Evolutionary conservation across 2,329 filamentous ascomycete species (phyloP), one percentile per base, ranked within the genome.

Genomic region (Sporothrix brunneoviolacea): DNA sequence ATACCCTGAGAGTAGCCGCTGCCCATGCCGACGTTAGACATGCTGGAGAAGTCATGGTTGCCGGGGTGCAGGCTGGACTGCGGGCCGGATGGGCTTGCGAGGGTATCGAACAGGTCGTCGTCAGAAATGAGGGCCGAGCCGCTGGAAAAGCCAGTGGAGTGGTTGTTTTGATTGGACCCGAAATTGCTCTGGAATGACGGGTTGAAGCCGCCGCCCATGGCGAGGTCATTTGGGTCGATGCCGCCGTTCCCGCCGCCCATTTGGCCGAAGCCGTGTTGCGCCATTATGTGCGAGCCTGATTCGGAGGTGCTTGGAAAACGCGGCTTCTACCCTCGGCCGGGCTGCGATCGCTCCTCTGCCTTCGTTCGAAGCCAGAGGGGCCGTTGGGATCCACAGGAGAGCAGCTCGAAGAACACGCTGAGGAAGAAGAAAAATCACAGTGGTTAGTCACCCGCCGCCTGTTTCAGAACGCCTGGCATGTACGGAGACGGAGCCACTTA

Each of bases 161-260:
- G 73, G 62, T 79, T 84, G 61, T 67, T 73, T 21, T 70, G 70
- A 56, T 70, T 70, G 21, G 75, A 70, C 51, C 70, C 72, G 61
- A 77, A 83, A 60, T 76, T 78, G 66, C 84, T 82, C 60, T 76
- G 74, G 59, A 81, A 87, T 1, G 79, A 76, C 33, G 77, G 74
- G 19, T 78, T 80, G 63, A 76, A 84, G 53, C 74, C 73, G 53
- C 74, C 73, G 57, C 47, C 75, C 81, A 91, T 87, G 59, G 81
- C 81, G 53, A 96, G 77, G 56, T 93, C 88, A 55, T 88, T 91
- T 10, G 91, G 91, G 63, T 96, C 88, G 62, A 96, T 84, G 40
- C 36, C 47, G 62, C 46, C 46, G 46, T 68, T 77, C 53, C 70
- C 73, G 57, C 74, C 74, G 59, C 70, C 71, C 62, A 80, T 80